These are phyloP conservation scores for Agroathelia rolfsii DNA, from an alignment of 1,284 basidiomycete genomes.

Conservation along the genomic window DNA sequence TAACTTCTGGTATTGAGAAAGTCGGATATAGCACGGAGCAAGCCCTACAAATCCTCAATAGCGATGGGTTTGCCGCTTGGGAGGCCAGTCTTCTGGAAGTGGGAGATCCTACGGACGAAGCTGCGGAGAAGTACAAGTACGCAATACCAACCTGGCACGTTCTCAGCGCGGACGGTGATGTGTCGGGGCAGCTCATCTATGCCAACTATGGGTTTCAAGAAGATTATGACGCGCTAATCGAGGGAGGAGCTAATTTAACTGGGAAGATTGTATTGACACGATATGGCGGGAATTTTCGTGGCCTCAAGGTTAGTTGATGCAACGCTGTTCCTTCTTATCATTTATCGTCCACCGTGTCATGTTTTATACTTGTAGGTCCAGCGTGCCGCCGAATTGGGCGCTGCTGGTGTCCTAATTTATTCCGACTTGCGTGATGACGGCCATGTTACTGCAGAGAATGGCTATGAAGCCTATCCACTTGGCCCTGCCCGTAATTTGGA, in stretches of 20 bases:
- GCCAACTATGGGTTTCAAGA: slow-evolving; percentile 72
- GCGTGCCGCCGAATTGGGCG: slow-evolving; percentile 78
- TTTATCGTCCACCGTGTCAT: not conserved
- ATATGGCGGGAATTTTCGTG: slow-evolving; percentile 78
- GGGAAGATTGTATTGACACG: slow-evolving; percentile 80
- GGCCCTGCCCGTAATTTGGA: slow-evolving; percentile 85
- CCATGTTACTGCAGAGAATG: slow-evolving; percentile 69
- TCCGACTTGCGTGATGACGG: slow-evolving; percentile 88
- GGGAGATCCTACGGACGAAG: slow-evolving; percentile 51
- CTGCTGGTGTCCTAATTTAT: slow-evolving; percentile 70
- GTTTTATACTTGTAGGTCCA: slow-evolving; percentile 40
- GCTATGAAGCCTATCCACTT: slow-evolving; percentile 68
- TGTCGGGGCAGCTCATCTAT: slow-evolving; percentile 65
- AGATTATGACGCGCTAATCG: slow-evolving; percentile 25
- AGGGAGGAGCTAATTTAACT: slow-evolving; percentile 60
- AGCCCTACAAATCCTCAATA: slow-evolving; percentile 48
- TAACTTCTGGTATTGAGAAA: no score
- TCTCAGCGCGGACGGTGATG: slow-evolving; percentile 55
- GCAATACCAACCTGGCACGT: slow-evolving; percentile 63
- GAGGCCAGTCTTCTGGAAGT: slow-evolving; percentile 62
- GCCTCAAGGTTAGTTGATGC: slow-evolving; percentile 60
- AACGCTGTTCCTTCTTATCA: not conserved
- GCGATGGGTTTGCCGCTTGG: slow-evolving; percentile 52
- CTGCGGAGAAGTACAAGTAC: slow-evolving; percentile 50
- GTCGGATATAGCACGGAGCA: no score